Evolutionary conservation across 179 eudicot species (phyloP), one percentile per base, ranked within the genome.

Genomic region (Vitellaria paradoxa): DNA sequence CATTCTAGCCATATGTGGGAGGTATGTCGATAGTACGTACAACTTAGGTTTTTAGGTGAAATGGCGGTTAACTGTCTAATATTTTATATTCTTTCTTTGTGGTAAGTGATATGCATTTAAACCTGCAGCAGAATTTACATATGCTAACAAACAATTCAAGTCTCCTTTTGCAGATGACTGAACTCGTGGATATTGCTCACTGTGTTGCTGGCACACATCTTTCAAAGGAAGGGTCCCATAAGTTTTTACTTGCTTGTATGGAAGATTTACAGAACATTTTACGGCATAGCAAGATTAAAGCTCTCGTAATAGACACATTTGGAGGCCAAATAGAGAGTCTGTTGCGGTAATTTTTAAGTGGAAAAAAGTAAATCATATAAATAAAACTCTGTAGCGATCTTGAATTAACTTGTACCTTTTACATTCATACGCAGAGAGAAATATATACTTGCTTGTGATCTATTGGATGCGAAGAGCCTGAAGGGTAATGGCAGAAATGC

Each of bases 261-360:
- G 85, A 86, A 66, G 91, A 90, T 75, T 82, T 90, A 60, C 90
- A 79, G 81, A 89, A 86, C 75, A 64, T 88, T 63, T 75, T 88
- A 75, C 87, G 81, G 65, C 84, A 85, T 60, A 88, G 88, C 84
- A 85, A 82, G 74, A 70, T 75, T 64, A 88, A 81, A 82, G 88
- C 91, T 74, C 86, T 90, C 71, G 82, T 90, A 65, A 73, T 90
- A 63, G 93, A 90, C 74, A 88, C 91, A 56, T 86, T 90, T 85
- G 93, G 93, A 70, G 74, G 84, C 68, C 83, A 89, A 73, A 84
- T 90, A 75, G 93, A 90, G 82, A 85, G 74, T 77, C 81, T 88
- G 63, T 71, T 88, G 76, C 80, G 90, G 93, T 88, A 83, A 75
- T 76, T 46, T 65, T 3, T 45, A 20, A 70, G 20, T 23, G 23